Evolutionary conservation across 768 basidiomycete species (phyloP).

Genomic region (Sarcodon sp.): DNA sequence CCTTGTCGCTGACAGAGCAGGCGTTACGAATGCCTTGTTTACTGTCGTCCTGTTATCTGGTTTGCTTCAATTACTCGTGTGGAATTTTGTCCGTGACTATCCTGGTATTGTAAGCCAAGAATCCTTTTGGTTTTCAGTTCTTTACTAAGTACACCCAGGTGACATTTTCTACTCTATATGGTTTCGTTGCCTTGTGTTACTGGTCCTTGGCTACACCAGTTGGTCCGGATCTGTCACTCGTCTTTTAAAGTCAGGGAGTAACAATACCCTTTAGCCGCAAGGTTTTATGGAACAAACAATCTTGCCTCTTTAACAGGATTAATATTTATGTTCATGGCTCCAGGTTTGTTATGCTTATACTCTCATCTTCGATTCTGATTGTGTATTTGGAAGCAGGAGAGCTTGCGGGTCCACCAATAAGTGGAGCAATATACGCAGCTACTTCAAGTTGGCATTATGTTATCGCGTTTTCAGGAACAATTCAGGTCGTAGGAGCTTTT

Average conservation of each 20-base stretch:
- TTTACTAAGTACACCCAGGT: constrained; percentile 6
- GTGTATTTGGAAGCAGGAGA: constrained; percentile 6
- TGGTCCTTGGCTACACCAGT: constrained; percentile 20
- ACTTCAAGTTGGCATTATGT: constrained; percentile 11
- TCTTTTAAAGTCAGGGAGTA: background rate
- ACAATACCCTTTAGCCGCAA: constrained; percentile 1
- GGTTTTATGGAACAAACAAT: constrained; percentile 7
- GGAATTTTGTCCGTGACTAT: constrained; percentile 22
- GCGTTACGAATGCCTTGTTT: constrained; percentile 26
- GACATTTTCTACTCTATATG: constrained; percentile 18
- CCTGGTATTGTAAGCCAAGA: constrained; percentile 11
- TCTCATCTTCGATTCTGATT: background rate
- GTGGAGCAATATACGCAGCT: constrained; percentile 10
- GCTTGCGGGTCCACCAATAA: constrained; percentile 9
- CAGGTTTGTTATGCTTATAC: background rate
- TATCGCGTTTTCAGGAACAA: constrained; percentile 10
- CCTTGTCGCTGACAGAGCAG: constrained; percentile 22
- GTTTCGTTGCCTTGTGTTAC: constrained; percentile 22
- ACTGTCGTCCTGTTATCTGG: constrained; percentile 20
- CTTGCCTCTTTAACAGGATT: constrained; percentile 5
- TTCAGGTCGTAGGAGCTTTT: constrained; percentile 9
- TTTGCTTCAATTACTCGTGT: constrained; percentile 22
- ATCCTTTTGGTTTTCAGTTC: background rate
- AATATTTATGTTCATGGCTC: background rate
- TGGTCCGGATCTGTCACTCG: constrained; percentile 11